phyloP scores from a whole-genome alignment of 495 filamentous ascomycete species.

The Delitschia confertaspora region DNA sequence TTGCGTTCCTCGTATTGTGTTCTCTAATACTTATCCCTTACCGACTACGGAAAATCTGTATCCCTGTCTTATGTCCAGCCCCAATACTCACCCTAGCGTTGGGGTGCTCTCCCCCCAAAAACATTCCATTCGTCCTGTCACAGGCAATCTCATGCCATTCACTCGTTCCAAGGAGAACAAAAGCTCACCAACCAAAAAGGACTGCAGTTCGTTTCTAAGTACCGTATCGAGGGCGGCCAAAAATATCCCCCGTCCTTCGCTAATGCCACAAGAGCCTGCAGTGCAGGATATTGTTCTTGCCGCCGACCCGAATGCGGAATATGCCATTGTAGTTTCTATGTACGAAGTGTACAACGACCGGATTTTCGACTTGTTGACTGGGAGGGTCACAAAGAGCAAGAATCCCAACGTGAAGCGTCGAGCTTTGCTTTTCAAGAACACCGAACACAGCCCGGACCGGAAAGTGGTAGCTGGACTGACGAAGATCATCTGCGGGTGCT shows the following conservation, averaged over 20 bases:
- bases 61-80: constrained; percentile 14
- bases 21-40: neutral
- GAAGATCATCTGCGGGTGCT: constrained; percentile 77
- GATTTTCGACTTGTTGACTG: constrained; percentile 83
- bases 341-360: constrained; percentile 99
- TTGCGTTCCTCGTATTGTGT: too few relatives aligned
- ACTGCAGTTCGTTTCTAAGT: constrained; percentile 35
- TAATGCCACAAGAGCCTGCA: constrained; percentile 63
- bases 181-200: constrained; percentile 39
- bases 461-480: constrained; percentile 88
- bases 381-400: constrained; percentile 36
- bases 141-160: constrained; percentile 9
- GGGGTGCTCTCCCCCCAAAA: too few relatives aligned
- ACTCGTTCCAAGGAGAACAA: constrained; percentile 34
- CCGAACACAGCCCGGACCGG: constrained; percentile 70
- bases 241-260: constrained; percentile 42
- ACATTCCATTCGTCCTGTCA: constrained; percentile 27
- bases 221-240: constrained; percentile 19
- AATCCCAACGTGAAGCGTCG: constrained; percentile 51
- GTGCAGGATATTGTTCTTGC: constrained; percentile 58
- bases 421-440: constrained; percentile 77
- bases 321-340: constrained; percentile 88
- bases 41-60: constrained; percentile 14
- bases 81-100: constrained; percentile 10
- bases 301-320: constrained; percentile 65